phyloP scores from a whole-genome alignment of 257 asterid species.

The Coffea eugenioides region DNA sequence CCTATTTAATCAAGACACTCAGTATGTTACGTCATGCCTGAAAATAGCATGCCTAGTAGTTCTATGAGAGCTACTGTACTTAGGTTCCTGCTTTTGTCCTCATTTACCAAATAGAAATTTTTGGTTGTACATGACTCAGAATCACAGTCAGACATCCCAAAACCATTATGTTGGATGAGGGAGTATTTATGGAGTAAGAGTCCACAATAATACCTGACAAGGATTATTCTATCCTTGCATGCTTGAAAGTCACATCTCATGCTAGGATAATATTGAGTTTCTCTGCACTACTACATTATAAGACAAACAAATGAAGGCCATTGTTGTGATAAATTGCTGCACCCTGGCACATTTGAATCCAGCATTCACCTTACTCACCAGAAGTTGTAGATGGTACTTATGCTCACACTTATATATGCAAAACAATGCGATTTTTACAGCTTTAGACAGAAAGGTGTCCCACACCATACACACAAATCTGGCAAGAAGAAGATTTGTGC shows the following conservation, averaged over 20 bases:
- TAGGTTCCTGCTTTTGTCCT: background rate
- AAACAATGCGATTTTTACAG: too few relatives aligned
- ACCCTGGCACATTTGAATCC: too few relatives aligned
- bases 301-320: too few relatives aligned
- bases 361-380: too few relatives aligned
- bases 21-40: background rate
- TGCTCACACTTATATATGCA: too few relatives aligned
- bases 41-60: background rate
- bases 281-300: too few relatives aligned
- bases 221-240: background rate
- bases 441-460: too few relatives aligned
- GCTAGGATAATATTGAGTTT: background rate
- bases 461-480: too few relatives aligned
- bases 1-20: background rate
- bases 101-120: background rate
- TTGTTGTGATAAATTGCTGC: too few relatives aligned
- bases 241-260: background rate
- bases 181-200: background rate
- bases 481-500: too few relatives aligned
- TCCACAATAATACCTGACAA: background rate
- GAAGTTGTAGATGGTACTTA: too few relatives aligned
- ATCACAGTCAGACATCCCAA: background rate
- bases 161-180: background rate
- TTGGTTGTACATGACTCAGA: background rate
- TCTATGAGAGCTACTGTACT: background rate